Base-by-base conservation (phyloP, 2,329 filamentous ascomycete genomes). In the Penicillium italicum region DNA sequence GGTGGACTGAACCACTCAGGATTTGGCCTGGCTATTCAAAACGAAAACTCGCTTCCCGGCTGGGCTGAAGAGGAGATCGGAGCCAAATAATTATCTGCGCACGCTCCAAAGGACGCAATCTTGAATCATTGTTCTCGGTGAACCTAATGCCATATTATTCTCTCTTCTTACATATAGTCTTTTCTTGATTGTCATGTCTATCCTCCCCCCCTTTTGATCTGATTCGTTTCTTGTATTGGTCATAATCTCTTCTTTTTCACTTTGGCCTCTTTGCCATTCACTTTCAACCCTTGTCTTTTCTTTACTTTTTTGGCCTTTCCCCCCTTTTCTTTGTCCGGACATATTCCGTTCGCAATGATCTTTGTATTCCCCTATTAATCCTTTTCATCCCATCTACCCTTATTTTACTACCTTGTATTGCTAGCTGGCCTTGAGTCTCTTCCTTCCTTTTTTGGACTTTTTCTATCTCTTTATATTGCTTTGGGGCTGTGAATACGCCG, bases 21-120 rank as follows among this genome's bases (percentile, higher is more conserved):
- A 20, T 85, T 83, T 64, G 83, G 83, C 22, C 75, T 86, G 45
- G 83, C 82, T 34, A 82, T 85, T 56, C 78, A 82, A 59, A 81
- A 79, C 58, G 82, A 84, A 61, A 79, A 76, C 38, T 80, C 79
- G 42, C 75, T 86, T 52, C 81, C 80, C 16, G 84, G 83, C 49
- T 86, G 84, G 83, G 83, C 82, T 55, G 83, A 86, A 71, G 83
- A 86, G 71, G 83, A 85, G 66, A 79, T 84, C 59, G 79, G 80
- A 58, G 80, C 80, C 22, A 82, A 83, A 77, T 79, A 65, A 76
- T 56, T 50, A 40, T 38, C 38, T 55, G 38, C 36, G 40, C 36
- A 38, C n/a, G 22, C 54, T 54, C 40, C 34, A 50, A 58, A 51
- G 54, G 43, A 57, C 56, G 41, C 46, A 56, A 54, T 55, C 48